These are phyloP conservation scores for Phytophthora pinifolia DNA, from an alignment of 352 stramenopile genomes.

Conservation along the genomic window DNA sequence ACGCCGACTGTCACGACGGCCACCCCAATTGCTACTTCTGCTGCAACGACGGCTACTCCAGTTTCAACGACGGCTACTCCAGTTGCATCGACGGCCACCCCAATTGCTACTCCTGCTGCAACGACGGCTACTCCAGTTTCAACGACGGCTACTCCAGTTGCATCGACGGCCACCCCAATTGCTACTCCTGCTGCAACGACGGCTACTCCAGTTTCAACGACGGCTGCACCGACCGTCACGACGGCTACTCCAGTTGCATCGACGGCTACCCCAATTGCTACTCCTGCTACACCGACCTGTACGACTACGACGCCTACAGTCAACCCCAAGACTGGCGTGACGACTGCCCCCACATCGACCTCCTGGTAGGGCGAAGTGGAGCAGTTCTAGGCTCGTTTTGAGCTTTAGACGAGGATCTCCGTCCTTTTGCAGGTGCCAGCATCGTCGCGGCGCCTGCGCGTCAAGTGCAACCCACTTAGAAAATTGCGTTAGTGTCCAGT, in stretches of 20 bases:
- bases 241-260: background rate
- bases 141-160: background rate
- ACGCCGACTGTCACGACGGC: background rate
- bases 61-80: background rate
- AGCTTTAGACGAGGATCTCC: slow-evolving; percentile 1
- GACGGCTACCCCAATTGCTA: background rate
- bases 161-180: background rate
- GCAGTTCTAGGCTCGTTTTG: slow-evolving; percentile 15
- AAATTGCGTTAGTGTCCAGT: slow-evolving; percentile 18
- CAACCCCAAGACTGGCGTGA: slow-evolving; percentile 11
- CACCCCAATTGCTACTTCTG: slow-evolving; percentile 1
- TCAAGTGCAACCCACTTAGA: slow-evolving; percentile 39
- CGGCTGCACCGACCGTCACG: background rate
- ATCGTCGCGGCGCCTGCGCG: slow-evolving; percentile 11
- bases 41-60: no score
- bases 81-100: background rate
- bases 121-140: slow-evolving; percentile 1
- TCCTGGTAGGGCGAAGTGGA: slow-evolving; percentile 19
- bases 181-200: slow-evolving; percentile 5
- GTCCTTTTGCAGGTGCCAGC: slow-evolving; percentile 12
- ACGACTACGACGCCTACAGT: slow-evolving; percentile 11
- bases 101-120: background rate
- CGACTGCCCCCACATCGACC: background rate
- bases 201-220: background rate
- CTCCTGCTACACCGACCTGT: background rate